Conservation (phyloP, 306 rosid species). For the Luffa acutangula region DNA sequence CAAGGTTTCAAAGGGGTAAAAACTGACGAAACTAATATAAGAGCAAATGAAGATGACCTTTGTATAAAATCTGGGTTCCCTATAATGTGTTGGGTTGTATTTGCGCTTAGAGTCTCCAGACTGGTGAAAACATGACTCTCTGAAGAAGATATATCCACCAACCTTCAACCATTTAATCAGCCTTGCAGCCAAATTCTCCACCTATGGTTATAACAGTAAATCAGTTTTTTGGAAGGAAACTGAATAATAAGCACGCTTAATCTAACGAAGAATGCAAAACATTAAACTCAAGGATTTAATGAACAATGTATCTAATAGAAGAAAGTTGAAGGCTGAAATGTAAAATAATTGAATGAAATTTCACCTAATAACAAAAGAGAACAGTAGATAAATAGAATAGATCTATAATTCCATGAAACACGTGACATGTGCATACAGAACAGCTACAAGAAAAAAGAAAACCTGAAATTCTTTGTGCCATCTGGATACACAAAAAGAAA, state of each 20-base stretch:
- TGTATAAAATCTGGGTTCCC: conserved; percentile 90
- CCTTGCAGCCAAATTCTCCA: conserved; percentile 53
- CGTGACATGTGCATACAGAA: background rate
- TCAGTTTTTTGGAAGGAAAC: background rate
- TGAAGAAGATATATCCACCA: conserved; percentile 71
- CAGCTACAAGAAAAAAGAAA: background rate
- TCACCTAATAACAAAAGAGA: background rate
- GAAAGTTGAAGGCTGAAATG: background rate
- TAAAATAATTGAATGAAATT: background rate
- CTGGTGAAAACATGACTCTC: conserved; percentile 97
- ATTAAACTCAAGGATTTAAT: background rate
- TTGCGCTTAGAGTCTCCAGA: conserved; percentile 94
- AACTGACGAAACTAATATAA: background rate
- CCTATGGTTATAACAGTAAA: conserved; percentile 28
- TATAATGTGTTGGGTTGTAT: conserved; percentile 88
- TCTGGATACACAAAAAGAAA: background rate
- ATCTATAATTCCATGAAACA: background rate
- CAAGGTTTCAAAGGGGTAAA: background rate
- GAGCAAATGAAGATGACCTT: conserved; percentile 32
- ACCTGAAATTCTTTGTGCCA: background rate
- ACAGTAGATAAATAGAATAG: background rate
- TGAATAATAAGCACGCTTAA: background rate
- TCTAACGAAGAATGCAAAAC: background rate
- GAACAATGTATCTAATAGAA: background rate
- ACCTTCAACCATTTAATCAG: conserved; percentile 86